These are phyloP conservation scores for Papilionanthe hybrid DNA, from an alignment of 116 monocot genomes.

Conservation along the genomic window DNA sequence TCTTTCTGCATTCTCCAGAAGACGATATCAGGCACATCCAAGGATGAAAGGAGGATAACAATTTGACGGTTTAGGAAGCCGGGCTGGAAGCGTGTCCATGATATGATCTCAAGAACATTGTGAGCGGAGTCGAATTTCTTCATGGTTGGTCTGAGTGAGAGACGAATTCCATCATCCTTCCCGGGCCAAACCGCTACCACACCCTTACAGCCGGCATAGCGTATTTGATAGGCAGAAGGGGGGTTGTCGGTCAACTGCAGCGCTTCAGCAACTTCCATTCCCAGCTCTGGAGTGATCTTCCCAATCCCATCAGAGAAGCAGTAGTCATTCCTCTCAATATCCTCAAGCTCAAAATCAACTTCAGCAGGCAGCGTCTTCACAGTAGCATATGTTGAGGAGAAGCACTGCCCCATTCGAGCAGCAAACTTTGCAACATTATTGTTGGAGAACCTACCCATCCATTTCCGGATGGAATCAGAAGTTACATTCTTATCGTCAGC, in stretches of 20 bases:
- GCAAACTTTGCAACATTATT: conserved; percentile 81
- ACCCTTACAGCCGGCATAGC: conserved; percentile 85
- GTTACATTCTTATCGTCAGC: conserved; percentile 32
- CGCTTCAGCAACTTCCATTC: conserved; percentile 58
- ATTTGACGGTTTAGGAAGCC: conserved; percentile 91
- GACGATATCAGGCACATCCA: conserved; percentile 57
- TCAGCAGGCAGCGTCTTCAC: conserved; percentile 33
- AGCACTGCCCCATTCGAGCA: conserved; percentile 94
- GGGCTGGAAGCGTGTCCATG: conserved; percentile 90
- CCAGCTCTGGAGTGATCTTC: conserved; percentile 74
- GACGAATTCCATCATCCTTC: conserved; percentile 25
- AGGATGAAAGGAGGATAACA: conserved; percentile 66
- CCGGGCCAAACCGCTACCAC: conserved; percentile 88
- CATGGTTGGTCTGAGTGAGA: conserved; percentile 82
- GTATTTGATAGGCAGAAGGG: conserved; percentile 86
- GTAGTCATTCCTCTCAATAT: conserved; percentile 48
- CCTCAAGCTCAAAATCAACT: conserved; percentile 33
- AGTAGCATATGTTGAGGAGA: conserved; percentile 84
- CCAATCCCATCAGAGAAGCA: conserved; percentile 93
- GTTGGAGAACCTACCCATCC: conserved; percentile 84
- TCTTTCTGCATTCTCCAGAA: conserved; percentile 72
- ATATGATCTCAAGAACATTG: conserved; percentile 55
- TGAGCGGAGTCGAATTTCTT: conserved; percentile 74
- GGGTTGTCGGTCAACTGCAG: conserved; percentile 52
- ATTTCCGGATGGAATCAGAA: conserved; percentile 33